Evolutionary conservation across 2,329 filamentous ascomycete species (phyloP), one percentile per base, ranked within the genome.

Genomic region (Epichloe bromicola): DNA sequence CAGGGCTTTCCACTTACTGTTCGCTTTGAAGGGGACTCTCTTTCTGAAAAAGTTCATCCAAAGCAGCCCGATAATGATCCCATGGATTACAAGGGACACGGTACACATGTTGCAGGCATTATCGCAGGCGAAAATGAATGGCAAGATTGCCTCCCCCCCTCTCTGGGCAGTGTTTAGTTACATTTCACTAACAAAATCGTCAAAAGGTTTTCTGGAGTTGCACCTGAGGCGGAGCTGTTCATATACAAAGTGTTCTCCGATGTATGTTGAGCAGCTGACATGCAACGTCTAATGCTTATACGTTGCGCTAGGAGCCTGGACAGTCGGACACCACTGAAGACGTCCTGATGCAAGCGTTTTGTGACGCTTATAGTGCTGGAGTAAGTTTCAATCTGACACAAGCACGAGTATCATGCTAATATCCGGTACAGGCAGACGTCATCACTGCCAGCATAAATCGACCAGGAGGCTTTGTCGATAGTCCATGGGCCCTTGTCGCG

Each of bases 231-330:
- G 10, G 68, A 66, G 19, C 57, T 75, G 10, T 67, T 71, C 14
- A 63, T 67, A 10, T 74, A 71, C 58, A 68, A 70, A 49, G 69
- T 72, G 5, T 72, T 74, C 50, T 67, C 69, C 34, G 58, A 62
- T 34, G 64, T 64, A 53, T 26, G 52, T 46, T 19, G n/a, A 41
- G 26, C 5, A 43, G 17, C 8, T 19, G 15, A 4, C 17, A 10
- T 17, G 11, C 14, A 20, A 14, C 20, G n/a, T 17, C 15, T 5
- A 2, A n/a, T 11, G 54, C 17, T 55, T 36, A 46, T n/a, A 6
- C 1, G 14, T 38, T 12, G 6, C 15, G 2, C 10, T 37, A 45
- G 51, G 48, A 43, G 12, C 43, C 51, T 15, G 17, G 19, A 23
- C 37, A 43, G 38, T 47, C 51, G 6, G 51, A 53, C 46, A 65